Percentiles rank a stretch among this genome's conserved stretches.
phyloP scores from a whole-genome alignment of 148 eudicot genomes.

The Nepenthes gracilis region DNA sequence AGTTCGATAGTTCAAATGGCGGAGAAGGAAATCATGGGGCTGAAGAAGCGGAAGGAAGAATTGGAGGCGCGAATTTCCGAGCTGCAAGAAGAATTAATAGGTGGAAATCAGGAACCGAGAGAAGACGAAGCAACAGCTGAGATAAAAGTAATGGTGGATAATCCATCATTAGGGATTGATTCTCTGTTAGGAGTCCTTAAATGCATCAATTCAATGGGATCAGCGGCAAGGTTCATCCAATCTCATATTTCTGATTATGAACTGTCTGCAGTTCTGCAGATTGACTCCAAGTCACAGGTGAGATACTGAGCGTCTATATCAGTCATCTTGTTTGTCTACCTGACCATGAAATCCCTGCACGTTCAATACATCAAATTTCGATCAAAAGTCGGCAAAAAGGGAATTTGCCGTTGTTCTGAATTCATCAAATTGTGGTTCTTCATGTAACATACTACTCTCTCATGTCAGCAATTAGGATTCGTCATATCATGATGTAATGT shows the following conservation, averaged over 20 bases:
- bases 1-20: conserved; percentile 25
- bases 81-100: conserved; percentile 5
- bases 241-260: conserved; percentile 17
- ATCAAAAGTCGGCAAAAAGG: too few relatives aligned
- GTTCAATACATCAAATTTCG: too few relatives aligned
- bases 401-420: too few relatives aligned
- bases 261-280: conserved; percentile 16
- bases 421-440: too few relatives aligned
- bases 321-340: too few relatives aligned
- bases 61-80: conserved; percentile 12
- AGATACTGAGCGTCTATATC: too few relatives aligned
- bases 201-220: conserved; percentile 9
- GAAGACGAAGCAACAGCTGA: conserved; percentile 4
- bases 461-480: too few relatives aligned
- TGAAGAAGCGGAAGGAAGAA: conserved; percentile 18
- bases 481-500: too few relatives aligned
- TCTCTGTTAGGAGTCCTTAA: conserved; percentile 31
- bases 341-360: too few relatives aligned
- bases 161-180: conserved; percentile 31
- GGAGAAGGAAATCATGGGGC: conserved; percentile 6
- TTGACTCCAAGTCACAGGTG: conserved; percentile 12
- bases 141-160: conserved; percentile 1
- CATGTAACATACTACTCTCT: too few relatives aligned
- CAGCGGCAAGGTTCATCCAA: conserved; percentile 15
- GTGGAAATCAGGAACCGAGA: neutral